Evolutionary conservation across 768 basidiomycete genomes (phyloP), one percentile per base, ranked within the genome.

Genomic region (Arthromyces matolae): DNA sequence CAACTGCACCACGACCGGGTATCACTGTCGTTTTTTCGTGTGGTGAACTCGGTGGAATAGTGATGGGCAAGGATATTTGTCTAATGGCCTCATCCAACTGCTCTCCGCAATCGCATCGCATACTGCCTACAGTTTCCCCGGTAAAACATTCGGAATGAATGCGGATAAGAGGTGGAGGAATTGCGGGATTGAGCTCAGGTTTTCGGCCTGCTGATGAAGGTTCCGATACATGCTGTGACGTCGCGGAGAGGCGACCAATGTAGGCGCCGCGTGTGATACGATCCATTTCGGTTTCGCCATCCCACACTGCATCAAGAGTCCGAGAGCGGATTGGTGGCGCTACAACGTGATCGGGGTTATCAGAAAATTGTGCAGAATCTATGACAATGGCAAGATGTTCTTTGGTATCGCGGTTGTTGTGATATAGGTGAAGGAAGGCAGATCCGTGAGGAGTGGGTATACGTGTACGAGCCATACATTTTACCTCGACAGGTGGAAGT

Each of bases 91-190:
- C 95, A 68, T 98, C 94, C 4, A 99, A 77, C 65, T 99, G 96
- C 67, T 98, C 94, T 12, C 96, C 96, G 61, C 96, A 99, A 65
- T 99, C 96, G 63, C 96, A 99, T 25, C 96, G 86, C 89, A 96
- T 93, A 74, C 93, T 84, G 22, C 96, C 96, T 49, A 98, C 81
- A 7, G 94, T 98, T 67, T 98, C 96, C 23, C 96, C 96, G 0
- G 96, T 99, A 70, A 93, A 98, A 65, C 96, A 99, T 65, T 99
- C 96, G 23, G 93, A 96, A 67, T 99, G 96, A 42, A 99, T 92
- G 31, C 96, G 84, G 35, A 99, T 83, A 42, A 98, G 80, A 0
- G 96, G 93, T 0, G 84, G 68, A 1, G 87, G 87, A 28, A 84
- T 62, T 34, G 61, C 57, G 47, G 72, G 56, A 45, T 49, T 50